phyloP scores from a whole-genome alignment of 208 protist species.

The Hexamita inflata region DNA sequence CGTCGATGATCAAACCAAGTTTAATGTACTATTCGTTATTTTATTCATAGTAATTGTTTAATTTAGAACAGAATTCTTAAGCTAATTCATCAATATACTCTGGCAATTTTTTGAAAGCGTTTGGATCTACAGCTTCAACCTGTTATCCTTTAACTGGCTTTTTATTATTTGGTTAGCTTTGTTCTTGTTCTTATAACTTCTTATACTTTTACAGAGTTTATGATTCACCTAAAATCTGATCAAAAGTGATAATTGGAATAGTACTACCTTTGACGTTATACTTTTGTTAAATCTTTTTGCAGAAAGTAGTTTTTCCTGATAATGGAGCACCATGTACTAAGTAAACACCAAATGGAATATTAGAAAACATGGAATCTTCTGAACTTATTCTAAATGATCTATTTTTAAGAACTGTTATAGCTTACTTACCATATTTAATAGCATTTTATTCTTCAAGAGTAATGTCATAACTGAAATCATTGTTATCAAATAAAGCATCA shows the following conservation, averaged over 20 bases:
- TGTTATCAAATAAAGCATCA: neutral
- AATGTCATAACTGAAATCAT: neutral
- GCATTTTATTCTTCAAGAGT: neutral
- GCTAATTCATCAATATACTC: neutral
- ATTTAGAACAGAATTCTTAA: neutral
- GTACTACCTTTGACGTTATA: neutral
- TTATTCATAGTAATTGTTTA: neutral
- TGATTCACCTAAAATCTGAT: neutral
- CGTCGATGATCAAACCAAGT: neutral
- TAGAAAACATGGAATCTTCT: neutral
- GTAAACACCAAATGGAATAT: neutral
- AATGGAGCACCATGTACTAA: neutral
- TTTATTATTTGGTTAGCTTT: neutral
- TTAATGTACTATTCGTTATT: neutral
- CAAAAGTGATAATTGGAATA: neutral
- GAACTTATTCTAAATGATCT: neutral
- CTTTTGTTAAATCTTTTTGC: neutral
- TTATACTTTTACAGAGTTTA: neutral
- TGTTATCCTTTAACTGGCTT: too few species aligned
- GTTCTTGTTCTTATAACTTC: neutral
- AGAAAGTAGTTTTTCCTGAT: neutral
- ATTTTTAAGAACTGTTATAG: neutral
- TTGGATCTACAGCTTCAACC: neutral
- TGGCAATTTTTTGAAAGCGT: neutral
- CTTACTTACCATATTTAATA: neutral